These are phyloP conservation scores for Amesomyces nigricolor DNA, from an alignment of 2,329 filamentous ascomycete genomes.

Conservation along the genomic window DNA sequence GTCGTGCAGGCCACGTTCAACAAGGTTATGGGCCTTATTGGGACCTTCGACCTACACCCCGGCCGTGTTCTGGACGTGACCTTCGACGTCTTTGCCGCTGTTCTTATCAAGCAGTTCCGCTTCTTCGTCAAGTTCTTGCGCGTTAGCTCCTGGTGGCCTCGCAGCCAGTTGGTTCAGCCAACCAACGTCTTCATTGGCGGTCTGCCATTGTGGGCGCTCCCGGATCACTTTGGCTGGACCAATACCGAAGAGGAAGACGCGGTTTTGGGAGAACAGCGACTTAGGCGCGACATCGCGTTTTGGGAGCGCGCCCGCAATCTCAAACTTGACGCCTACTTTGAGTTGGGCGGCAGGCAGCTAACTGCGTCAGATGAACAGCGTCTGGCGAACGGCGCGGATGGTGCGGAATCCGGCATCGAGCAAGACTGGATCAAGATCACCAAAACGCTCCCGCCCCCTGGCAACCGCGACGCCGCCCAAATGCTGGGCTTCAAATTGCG, in stretches of 20 bases:
- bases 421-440: conserved; percentile 75
- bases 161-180: conserved; percentile 44
- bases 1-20: conserved; percentile 83
- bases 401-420: conserved; percentile 51
- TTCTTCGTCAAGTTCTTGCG: conserved; percentile 94
- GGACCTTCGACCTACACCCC: conserved; percentile 94
- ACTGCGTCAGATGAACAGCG: conserved; percentile 52
- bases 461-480: conserved; percentile 89
- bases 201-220: conserved; percentile 80
- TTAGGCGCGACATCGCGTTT: conserved; percentile 66
- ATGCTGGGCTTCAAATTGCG: conserved; percentile 94
- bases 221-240: conserved; percentile 58
- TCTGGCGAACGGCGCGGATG: conserved; percentile 39
- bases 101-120: conserved; percentile 84
- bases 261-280: conserved; percentile 49
- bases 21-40: conserved; percentile 87
- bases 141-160: conserved; percentile 95
- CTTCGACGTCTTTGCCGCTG: conserved; percentile 88
- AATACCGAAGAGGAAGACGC: conserved; percentile 64
- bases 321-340: conserved; percentile 81
- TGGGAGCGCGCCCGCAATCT: conserved; percentile 73
- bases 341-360: conserved; percentile 69
- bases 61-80: conserved; percentile 91
- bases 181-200: conserved; percentile 51
- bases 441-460: conserved; percentile 72